Evolutionary conservation across 2,329 filamentous ascomycete species (phyloP).

Genomic region (Cadophora sp.): DNA sequence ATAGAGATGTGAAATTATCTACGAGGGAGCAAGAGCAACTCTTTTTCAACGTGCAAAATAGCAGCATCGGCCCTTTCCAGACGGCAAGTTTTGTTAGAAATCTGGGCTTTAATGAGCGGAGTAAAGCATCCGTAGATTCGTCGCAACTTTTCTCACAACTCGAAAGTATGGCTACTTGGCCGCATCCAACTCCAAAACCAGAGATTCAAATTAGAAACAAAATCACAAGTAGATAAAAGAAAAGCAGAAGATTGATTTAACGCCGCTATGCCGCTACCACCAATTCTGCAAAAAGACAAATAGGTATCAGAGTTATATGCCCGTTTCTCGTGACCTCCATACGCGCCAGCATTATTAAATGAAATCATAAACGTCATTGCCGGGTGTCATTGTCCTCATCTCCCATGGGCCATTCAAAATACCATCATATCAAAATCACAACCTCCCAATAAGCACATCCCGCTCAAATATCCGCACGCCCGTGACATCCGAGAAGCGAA

Average conservation of each 20-base stretch:
- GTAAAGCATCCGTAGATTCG: too few species aligned
- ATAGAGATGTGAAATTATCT: too few species aligned
- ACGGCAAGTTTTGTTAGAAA: too few species aligned
- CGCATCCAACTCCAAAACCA: not conserved
- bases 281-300: slow-evolving; percentile 8
- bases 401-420: not conserved
- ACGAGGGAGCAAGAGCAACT: too few species aligned
- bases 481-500: slow-evolving; percentile 53
- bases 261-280: slow-evolving; percentile 14
- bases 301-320: slow-evolving; percentile 15
- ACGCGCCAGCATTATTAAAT: not conserved
- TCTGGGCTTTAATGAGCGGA: too few species aligned
- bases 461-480: slow-evolving; percentile 65
- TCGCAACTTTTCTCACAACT: too few species aligned
- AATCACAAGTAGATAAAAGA: not conserved
- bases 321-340: slow-evolving; percentile 4
- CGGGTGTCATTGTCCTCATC: not conserved
- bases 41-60: too few species aligned
- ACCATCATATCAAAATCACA: slow-evolving; percentile 50
- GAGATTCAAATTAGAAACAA: not conserved
- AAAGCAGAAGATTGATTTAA: not conserved
- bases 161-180: not conserved
- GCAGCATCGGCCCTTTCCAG: too few species aligned
- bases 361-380: not conserved
- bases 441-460: slow-evolving; percentile 55